Percentiles rank a stretch among this genome's conserved stretches.
phyloP scores from a whole-genome alignment of 2,329 filamentous ascomycete genomes.

The Talaromyces sp. region DNA sequence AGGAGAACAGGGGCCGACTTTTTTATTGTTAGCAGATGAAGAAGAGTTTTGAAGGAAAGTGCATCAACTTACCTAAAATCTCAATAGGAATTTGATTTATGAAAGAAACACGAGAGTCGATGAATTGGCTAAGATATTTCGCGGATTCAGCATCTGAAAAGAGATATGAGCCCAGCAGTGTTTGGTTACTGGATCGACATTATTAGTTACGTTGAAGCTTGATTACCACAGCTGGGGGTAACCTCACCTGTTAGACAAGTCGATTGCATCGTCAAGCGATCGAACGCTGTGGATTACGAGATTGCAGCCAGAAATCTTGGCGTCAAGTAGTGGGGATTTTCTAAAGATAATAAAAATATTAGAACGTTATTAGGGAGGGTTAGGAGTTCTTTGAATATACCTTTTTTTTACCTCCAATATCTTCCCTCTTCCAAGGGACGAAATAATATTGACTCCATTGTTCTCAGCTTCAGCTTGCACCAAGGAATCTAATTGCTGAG shows the following conservation, averaged over 20 bases:
- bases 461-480: background rate
- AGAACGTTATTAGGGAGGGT: background rate
- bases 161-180: slow-evolving; percentile 48
- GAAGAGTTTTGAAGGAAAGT: background rate
- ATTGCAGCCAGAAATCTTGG: slow-evolving; percentile 40
- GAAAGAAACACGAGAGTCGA: slow-evolving; percentile 47
- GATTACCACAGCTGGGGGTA: background rate
- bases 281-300: slow-evolving; percentile 45
- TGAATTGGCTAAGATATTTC: slow-evolving; percentile 58
- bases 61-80: slow-evolving; percentile 40
- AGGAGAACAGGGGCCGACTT: slow-evolving; percentile 1
- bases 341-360: background rate
- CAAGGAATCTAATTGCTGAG: background rate
- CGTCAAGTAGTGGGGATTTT: slow-evolving; percentile 20
- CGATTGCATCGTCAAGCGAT: slow-evolving; percentile 54
- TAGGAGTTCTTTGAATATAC: background rate
- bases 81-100: slow-evolving; percentile 56
- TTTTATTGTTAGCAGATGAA: background rate
- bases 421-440: background rate
- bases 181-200: slow-evolving; percentile 16
- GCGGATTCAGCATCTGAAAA: slow-evolving; percentile 48
- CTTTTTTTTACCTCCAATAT: background rate
- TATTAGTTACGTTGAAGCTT: background rate
- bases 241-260: slow-evolving; percentile 36
- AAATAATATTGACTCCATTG: background rate